phyloP scores from a whole-genome alignment of 176 grass and related monocot genomes.

The Bothriochloa decipiens region DNA sequence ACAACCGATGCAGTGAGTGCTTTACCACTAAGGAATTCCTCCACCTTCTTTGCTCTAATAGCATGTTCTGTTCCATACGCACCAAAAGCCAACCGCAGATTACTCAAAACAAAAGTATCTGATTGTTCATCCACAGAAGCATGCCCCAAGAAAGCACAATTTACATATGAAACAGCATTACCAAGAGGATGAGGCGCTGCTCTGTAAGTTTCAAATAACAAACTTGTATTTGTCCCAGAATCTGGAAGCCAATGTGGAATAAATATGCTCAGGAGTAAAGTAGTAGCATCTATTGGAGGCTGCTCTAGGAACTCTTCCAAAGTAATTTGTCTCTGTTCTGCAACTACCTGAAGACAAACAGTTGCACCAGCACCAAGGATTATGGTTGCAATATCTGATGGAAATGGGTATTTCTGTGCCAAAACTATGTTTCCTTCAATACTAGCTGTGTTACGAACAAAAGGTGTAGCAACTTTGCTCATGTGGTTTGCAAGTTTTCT shows the following conservation, averaged over 20 bases:
- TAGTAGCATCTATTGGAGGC: constrained; percentile 47
- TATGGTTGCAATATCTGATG: constrained; percentile 76
- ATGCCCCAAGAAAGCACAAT: constrained; percentile 60
- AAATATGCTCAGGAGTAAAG: constrained; percentile 66
- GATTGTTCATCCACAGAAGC: constrained; percentile 43
- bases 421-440: constrained; percentile 77
- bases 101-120: constrained; percentile 41
- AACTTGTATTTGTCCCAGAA: constrained; percentile 3
- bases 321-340: constrained; percentile 54
- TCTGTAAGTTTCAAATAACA: constrained; percentile 67
- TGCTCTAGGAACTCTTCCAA: constrained; percentile 69
- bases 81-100: constrained; percentile 70
- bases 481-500: constrained; percentile 74
- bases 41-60: constrained; percentile 70
- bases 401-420: constrained; percentile 66
- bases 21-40: constrained; percentile 62
- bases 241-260: constrained; percentile 55
- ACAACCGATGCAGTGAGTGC: constrained; percentile 48
- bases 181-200: constrained; percentile 70
- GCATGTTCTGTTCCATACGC: constrained; percentile 78
- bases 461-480: constrained; percentile 70
- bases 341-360: constrained; percentile 48
- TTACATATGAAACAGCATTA: constrained; percentile 79
- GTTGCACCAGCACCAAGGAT: constrained; percentile 64
- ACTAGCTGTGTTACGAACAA: constrained; percentile 81